Evolutionary conservation across 2,329 filamentous ascomycete species (phyloP), one percentile per base, ranked within the genome.

Genomic region (Juglanconis oblonga): DNA sequence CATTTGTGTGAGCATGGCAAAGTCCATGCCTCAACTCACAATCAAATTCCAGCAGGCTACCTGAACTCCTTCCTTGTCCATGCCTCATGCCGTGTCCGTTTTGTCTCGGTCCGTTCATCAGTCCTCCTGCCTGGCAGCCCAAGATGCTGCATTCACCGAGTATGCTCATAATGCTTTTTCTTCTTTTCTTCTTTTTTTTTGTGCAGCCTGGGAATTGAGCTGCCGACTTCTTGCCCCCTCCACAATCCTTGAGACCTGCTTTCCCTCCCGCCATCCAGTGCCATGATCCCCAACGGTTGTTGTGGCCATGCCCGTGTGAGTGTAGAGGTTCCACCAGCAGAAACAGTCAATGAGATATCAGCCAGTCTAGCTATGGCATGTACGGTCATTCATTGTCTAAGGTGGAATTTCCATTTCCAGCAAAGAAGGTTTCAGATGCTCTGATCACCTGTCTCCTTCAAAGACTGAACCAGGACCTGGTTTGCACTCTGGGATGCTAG

Each of bases 401-500:
- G n/a, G 29, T 14, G 9, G 48, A 8, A 33, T 11, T 36, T 32
- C 49, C 6, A 35, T 3, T 33, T 29, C 33, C 13, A 38, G 44
- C 36, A 11, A 14, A n/a, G 2, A n/a, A 11, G 24, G 44, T 35
- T 32, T 64, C 59, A 64, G 49, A 54, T 57, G 33, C 38, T 38
- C 17, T 62, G 56, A 35, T 38, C 42, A 33, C 71, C 66, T 1
- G 76, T 73, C 61, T 79, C 76, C 35, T 71, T 71, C 10, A 80
- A 63, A 36, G 73, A 73, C 14, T 71, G 72, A 10, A 75, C 68
- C 32, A 80, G 70, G 5, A 79, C 77, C 4, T 71, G 71, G 61
- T 78, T 77, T 1, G 77, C 75, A 62, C 73, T 75, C 35, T 71
- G 74, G 32, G 77, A 77, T 2, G 77, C 77, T 24, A 73, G 64